Evolutionary conservation across 1,139 yeast genomes (phyloP).

Genomic region (Suhomyces panamericanus): DNA sequence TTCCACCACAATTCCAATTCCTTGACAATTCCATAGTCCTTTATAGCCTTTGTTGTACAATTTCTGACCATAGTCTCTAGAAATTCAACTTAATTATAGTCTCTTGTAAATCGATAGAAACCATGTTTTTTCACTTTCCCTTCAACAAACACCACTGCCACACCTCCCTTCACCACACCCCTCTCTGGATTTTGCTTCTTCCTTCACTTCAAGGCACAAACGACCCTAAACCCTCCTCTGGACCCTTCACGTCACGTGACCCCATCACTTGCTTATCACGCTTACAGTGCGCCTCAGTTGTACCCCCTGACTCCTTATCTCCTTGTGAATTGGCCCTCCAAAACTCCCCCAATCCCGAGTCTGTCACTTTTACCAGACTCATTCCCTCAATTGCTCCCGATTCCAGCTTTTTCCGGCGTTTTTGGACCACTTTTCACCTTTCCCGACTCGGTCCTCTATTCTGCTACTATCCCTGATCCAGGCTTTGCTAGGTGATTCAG

Average conservation of each 20-base stretch:
- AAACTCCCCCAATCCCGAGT: neutral
- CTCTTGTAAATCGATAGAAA: too few species aligned
- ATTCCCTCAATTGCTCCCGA: neutral
- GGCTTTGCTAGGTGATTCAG: neutral
- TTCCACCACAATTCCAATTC: too few species aligned
- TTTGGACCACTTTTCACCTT: neutral
- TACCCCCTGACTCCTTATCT: neutral
- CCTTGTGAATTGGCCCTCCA: neutral
- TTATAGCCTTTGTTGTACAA: too few species aligned
- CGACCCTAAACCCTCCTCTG: too few species aligned
- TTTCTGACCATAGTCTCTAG: too few species aligned
- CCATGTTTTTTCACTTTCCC: too few species aligned
- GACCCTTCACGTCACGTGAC: neutral
- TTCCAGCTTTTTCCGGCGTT: neutral
- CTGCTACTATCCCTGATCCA: neutral
- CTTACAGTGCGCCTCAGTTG: neutral
- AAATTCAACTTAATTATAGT: too few species aligned
- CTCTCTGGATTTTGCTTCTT: neutral
- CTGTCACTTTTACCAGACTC: neutral
- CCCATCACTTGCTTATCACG: constrained; percentile 13
- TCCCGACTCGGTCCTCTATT: neutral
- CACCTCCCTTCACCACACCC: too few species aligned
- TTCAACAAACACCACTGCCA: too few species aligned
- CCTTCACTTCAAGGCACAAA: too few species aligned
- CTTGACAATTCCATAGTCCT: too few species aligned